Conservation (phyloP, 2,329 filamentous ascomycete species). For the Curvularia spicifera region DNA sequence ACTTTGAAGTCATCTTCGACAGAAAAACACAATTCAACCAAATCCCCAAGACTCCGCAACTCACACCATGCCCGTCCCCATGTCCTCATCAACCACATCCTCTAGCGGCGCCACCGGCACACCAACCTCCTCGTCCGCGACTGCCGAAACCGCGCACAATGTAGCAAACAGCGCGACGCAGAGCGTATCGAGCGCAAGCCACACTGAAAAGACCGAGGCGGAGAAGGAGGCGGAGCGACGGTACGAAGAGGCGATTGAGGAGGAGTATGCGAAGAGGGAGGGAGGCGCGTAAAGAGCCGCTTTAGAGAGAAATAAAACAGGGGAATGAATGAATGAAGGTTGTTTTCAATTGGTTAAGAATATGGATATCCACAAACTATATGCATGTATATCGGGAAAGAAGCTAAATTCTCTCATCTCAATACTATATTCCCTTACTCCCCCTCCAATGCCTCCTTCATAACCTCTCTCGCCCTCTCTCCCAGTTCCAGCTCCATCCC, state of each 20-base stretch:
- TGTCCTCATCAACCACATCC: slow-evolving; percentile 25
- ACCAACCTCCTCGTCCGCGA: slow-evolving; percentile 25
- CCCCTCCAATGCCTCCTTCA: slow-evolving; percentile 43
- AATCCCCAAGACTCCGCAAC: background rate
- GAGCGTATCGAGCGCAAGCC: slow-evolving; percentile 35
- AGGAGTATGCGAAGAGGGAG: slow-evolving; percentile 51
- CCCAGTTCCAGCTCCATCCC: slow-evolving; percentile 39
- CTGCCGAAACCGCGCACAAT: slow-evolving; percentile 33
- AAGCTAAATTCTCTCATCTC: too few species aligned
- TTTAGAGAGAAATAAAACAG: background rate
- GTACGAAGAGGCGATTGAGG: slow-evolving; percentile 50
- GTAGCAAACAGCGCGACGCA: slow-evolving; percentile 33
- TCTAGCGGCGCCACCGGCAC: slow-evolving; percentile 13
- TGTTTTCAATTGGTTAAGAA: background rate
- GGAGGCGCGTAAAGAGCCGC: slow-evolving; percentile 39
- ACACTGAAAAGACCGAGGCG: slow-evolving; percentile 38
- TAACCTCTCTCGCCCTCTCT: slow-evolving; percentile 37
- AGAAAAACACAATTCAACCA: too few species aligned
- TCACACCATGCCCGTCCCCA: slow-evolving; percentile 34
- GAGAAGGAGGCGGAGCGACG: slow-evolving; percentile 44
- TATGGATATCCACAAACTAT: too few species aligned
- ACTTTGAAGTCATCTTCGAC: background rate
- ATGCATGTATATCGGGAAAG: too few species aligned
- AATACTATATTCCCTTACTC: background rate
- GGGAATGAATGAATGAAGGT: background rate